Percentiles rank a stretch among this genome's conserved stretches.
These are phyloP conservation scores for Heliosperma pusillum DNA, from an alignment of 148 eudicot species.

Conservation along the genomic window DNA sequence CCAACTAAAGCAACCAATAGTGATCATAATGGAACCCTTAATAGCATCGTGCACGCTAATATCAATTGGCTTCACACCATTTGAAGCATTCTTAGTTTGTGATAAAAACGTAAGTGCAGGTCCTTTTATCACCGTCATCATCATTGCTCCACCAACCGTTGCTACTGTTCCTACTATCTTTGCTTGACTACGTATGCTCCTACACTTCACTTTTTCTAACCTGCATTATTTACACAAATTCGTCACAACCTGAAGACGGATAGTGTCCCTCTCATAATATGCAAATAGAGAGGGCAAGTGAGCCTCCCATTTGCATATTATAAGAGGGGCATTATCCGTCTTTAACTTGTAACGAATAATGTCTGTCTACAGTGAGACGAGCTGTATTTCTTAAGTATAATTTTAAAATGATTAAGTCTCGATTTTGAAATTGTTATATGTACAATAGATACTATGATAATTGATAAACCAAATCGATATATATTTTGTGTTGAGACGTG, in stretches of 20 bases:
- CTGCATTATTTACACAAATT: constrained; percentile 20
- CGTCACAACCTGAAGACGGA: too few relatives aligned
- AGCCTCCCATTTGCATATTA: too few relatives aligned
- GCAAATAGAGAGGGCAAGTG: too few relatives aligned
- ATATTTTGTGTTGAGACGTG: too few relatives aligned
- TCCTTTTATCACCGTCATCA: constrained; percentile 80
- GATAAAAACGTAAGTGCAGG: constrained; percentile 50
- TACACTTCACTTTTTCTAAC: constrained; percentile 61
- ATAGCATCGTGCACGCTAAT: constrained; percentile 61
- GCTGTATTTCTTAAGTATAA: too few relatives aligned
- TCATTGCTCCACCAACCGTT: constrained; percentile 87
- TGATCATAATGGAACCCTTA: constrained; percentile 79
- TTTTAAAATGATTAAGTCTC: neutral
- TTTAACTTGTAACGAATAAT: too few relatives aligned
- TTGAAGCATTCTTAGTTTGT: constrained; percentile 20
- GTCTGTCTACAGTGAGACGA: too few relatives aligned
- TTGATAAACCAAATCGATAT: too few relatives aligned
- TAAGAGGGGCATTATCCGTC: too few relatives aligned
- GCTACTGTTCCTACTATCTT: constrained; percentile 70
- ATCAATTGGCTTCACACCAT: constrained; percentile 28
- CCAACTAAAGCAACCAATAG: constrained; percentile 86
- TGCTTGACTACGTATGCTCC: constrained; percentile 71
- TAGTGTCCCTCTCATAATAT: too few relatives aligned
- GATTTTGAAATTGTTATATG: too few relatives aligned
- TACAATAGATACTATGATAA: too few relatives aligned